phyloP scores from a whole-genome alignment of 192 early-diverging fungal genomes.

The Phycomyces blakesleeanus region DNA sequence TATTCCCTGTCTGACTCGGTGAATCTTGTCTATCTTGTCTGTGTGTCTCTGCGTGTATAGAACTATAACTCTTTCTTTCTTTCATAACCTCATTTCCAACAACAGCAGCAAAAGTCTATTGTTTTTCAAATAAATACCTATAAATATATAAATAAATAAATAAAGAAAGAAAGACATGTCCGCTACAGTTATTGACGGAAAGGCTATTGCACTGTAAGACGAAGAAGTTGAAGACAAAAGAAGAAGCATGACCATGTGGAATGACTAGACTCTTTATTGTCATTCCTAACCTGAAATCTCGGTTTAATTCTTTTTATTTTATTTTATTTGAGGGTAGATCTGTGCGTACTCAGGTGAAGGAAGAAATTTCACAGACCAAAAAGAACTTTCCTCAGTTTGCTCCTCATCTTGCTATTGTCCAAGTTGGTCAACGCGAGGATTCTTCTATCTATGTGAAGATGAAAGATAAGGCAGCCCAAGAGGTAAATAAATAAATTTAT shows the following conservation, averaged over 20 bases:
- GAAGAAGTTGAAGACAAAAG: too few relatives aligned
- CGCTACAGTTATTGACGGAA: slow-evolving; percentile 71
- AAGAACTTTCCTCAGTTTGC: slow-evolving; percentile 62
- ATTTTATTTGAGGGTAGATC: slow-evolving; percentile 39
- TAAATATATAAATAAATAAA: too few relatives aligned
- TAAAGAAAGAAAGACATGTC: too few relatives aligned
- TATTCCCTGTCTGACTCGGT: too few relatives aligned
- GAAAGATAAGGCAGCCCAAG: slow-evolving; percentile 85
- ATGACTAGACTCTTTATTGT: background rate
- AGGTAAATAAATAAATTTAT: slow-evolving; percentile 43
- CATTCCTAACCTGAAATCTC: background rate
- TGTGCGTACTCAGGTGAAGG: slow-evolving; percentile 65
- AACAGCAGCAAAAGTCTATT: too few relatives aligned
- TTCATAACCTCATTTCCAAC: too few relatives aligned
- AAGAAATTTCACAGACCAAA: slow-evolving; percentile 62
- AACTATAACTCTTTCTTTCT: too few relatives aligned
- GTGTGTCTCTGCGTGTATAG: too few relatives aligned
- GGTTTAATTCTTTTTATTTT: background rate
- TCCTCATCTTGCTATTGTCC: slow-evolving; percentile 83
- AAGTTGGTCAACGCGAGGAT: slow-evolving; percentile 92
- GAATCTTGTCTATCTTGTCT: too few relatives aligned
- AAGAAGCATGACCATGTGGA: too few relatives aligned
- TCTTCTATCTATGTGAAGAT: slow-evolving; percentile 88
- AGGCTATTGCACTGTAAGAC: slow-evolving; percentile 71
- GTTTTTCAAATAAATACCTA: too few relatives aligned